These are phyloP conservation scores for Blastobotrys arbuscula DNA, from an alignment of 1,139 yeast species.

Conservation along the genomic window DNA sequence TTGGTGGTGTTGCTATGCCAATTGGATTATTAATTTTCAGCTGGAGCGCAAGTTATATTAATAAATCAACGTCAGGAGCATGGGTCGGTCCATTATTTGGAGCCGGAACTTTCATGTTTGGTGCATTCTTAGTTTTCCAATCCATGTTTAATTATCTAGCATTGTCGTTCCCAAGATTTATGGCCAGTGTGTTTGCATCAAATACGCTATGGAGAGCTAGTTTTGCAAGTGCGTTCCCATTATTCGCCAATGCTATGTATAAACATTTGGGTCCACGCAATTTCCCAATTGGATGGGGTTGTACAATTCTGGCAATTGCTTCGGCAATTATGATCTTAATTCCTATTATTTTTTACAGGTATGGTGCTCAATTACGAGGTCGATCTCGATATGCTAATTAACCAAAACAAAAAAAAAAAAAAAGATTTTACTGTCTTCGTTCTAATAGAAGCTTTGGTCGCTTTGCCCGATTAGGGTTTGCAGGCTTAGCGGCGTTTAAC, in stretches of 20 bases:
- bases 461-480: no score
- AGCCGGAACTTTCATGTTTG: slow-evolving; percentile 70
- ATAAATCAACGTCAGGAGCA: slow-evolving; percentile 40
- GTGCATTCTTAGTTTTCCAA: slow-evolving; percentile 68
- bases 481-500: no score
- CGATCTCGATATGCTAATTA: slow-evolving; percentile 25
- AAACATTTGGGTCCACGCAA: slow-evolving; percentile 33
- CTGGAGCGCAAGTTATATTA: slow-evolving; percentile 45
- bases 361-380: slow-evolving; percentile 51
- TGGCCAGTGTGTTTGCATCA: slow-evolving; percentile 55
- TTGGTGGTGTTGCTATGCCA: slow-evolving; percentile 51
- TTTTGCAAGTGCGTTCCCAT: slow-evolving; percentile 56
- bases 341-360: slow-evolving; percentile 21
- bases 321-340: slow-evolving; percentile 32
- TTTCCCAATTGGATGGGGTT: slow-evolving; percentile 46
- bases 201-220: slow-evolving; percentile 47
- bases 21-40: slow-evolving; percentile 44
- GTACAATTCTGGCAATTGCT: slow-evolving; percentile 45
- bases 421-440: no score
- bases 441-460: no score
- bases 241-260: slow-evolving; percentile 50
- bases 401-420: no score
- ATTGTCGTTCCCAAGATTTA: slow-evolving; percentile 64
- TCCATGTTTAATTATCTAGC: slow-evolving; percentile 66
- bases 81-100: slow-evolving; percentile 78